A percentile compares a stretch with the other conserved stretches of the same genome.
phyloP scores from a whole-genome alignment of 2,329 filamentous ascomycete species.

The Aspergillus glaucus region DNA sequence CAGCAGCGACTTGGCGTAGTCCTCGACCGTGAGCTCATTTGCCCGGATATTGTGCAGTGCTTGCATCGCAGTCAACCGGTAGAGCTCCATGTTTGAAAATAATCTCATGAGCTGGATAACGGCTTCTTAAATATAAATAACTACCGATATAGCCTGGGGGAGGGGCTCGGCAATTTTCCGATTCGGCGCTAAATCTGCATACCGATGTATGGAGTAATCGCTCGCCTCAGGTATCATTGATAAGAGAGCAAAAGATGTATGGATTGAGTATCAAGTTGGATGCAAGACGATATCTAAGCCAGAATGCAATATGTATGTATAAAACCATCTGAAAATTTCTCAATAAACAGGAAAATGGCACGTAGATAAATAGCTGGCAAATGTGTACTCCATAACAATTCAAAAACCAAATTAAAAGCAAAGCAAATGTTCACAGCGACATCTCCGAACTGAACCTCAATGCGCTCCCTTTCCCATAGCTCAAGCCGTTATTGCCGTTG shows the following conservation, averaged over 20 bases:
- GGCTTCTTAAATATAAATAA: too few species aligned
- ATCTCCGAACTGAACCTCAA: slow-evolving; percentile 36
- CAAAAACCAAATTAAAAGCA: not conserved
- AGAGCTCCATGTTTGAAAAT: not conserved
- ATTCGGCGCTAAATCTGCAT: too few species aligned
- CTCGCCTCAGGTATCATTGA: too few species aligned
- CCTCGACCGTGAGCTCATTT: slow-evolving; percentile 43
- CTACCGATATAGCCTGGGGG: too few species aligned
- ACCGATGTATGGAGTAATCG: too few species aligned
- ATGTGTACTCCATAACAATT: not conserved
- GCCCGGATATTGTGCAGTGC: not conserved
- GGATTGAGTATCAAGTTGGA: too few species aligned
- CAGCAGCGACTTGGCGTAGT: slow-evolving; percentile 46
- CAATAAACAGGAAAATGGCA: not conserved
- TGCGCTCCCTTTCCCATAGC: slow-evolving; percentile 27
- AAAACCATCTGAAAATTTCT: too few species aligned
- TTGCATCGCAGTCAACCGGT: slow-evolving; percentile 1
- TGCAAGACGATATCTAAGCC: too few species aligned
- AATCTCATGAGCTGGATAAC: too few species aligned
- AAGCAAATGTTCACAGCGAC: slow-evolving; percentile 4
- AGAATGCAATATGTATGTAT: too few species aligned
- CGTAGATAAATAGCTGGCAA: not conserved
- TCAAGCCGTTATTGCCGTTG: slow-evolving; percentile 21
- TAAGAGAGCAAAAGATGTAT: too few species aligned
- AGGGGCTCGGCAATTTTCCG: too few species aligned